Conservation (phyloP, 306 rosid species). For the Prunus armeniaca region DNA sequence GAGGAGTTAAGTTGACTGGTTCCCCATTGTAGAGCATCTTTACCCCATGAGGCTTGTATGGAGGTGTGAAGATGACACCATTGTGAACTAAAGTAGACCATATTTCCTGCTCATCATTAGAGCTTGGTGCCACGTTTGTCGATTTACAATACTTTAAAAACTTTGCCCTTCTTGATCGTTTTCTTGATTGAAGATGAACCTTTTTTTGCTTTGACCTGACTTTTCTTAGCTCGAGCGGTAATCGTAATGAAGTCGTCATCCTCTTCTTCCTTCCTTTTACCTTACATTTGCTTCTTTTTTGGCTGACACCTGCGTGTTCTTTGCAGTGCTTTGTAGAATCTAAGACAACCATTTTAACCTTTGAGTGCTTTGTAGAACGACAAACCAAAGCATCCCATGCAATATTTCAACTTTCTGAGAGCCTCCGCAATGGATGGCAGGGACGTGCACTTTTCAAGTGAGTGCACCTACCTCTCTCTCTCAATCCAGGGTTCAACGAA, state of each 20-base stretch:
- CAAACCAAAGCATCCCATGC: no score
- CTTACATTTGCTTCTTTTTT: slow-evolving; percentile 32
- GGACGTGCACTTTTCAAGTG: no score
- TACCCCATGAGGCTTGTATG: slow-evolving; percentile 70
- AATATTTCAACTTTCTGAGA: no score
- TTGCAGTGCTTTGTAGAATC: slow-evolving; percentile 28
- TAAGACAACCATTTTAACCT: slow-evolving; percentile 30
- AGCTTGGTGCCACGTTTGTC: slow-evolving; percentile 65
- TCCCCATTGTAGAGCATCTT: slow-evolving; percentile 76
- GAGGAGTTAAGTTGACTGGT: slow-evolving; percentile 76
- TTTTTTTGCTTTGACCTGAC: slow-evolving; percentile 20
- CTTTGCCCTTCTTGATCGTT: slow-evolving; percentile 24
- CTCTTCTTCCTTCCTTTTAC: slow-evolving; percentile 25
- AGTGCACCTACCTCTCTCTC: no score
- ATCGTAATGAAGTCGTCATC: slow-evolving; percentile 46
- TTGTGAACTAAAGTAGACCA: slow-evolving; percentile 90
- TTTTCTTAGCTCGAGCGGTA: slow-evolving; percentile 39
- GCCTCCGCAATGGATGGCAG: no score
- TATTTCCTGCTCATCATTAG: slow-evolving; percentile 93
- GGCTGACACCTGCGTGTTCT: slow-evolving; percentile 30
- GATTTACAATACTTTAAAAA: slow-evolving; percentile 78
- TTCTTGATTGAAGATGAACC: slow-evolving; percentile 38
- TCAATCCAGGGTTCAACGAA: no score
- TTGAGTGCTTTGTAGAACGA: not conserved
- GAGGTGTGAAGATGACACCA: slow-evolving; percentile 96